Base-by-base conservation (phyloP, 2,329 filamentous ascomycete genomes). In the Penicillium sp. region DNA sequence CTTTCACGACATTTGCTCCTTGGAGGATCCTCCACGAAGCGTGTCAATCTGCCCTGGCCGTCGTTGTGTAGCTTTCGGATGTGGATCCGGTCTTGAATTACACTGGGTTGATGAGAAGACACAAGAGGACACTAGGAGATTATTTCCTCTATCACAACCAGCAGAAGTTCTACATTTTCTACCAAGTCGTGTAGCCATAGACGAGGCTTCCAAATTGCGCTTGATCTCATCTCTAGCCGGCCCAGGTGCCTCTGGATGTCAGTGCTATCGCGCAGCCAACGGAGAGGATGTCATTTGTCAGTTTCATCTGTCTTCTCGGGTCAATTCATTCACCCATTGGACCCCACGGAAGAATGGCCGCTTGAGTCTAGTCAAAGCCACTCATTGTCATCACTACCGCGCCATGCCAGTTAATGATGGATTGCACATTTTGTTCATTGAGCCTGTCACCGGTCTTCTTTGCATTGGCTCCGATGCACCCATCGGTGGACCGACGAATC, bases 401-500 rank as follows among this genome's bases (percentile, higher is more conserved):
- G 84, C 85, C 2, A 71, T 87, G 12, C 85, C 86, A 3, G 67
- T 89, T 40, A 85, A 83, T 59, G 86, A 89, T 66, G 85, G 85
- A 1, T 74, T 81, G 56, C 84, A 88, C 62, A 75, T 89, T 35
- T 69, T 88, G 5, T 88, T 87, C 66, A 83, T 83, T 6, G 84
- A 88, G 64, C 84, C 85, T 4, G 68, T 69, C 11, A 81, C 77
- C 1, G 79, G 78, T 9, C 68, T 77, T 8, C 75, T 89, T 6
- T 85, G 80, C 59, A 71, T 89, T 16, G 85, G 86, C 3, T 83
- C 77, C 47, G 83, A 88, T 71, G 80, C 82, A 0, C 82, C 83
- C 1, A 71, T 83, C 18, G 75, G 75, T n/a, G 82, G 83, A 45
- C 80, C 77, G 54, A 83, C 75, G 0, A 84, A 81, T 60, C 70